Evolutionary conservation across 345 rosid genomes (phyloP), one percentile per base, ranked within the genome.

Genomic region (Pelargonium nanum): DNA sequence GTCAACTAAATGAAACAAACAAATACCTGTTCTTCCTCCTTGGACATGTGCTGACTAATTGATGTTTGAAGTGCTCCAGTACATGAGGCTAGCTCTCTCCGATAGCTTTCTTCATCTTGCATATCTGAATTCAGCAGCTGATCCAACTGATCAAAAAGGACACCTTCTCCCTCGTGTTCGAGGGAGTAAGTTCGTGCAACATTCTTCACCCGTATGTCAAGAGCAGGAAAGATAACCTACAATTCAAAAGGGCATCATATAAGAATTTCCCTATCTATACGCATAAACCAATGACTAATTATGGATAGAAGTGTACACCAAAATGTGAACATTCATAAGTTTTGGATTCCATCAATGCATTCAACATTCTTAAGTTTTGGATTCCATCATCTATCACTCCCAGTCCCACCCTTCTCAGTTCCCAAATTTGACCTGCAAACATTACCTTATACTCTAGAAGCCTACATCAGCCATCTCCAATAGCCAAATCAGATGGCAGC

Each of bases 21-120:
- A 68, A 6, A 30, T 67, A 90, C 97, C 93, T 91, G 97, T 17
- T 76, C 83, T 71, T 91, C 98, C 87, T 91, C 98, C 80, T 91
- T 91, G 58, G 84, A 81, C 98, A 91, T 83, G 70, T 91, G 98
- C 65, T 88, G 96, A 63, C 73, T 80, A 68, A 91, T 82, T 2
- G 91, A 88, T 68, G 92, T 83, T 67, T 74, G 89, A 67, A 91
- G 91, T 50, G 96, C 95, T 68, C 94, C 80, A 23, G 91, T 86
- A 62, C 96, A 65, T 60, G 89, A 78, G 57, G 92, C 89, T 66
- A 88, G 70, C 77, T 91, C 85, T 68, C 94, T 79, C 59, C 91
- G 65, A 20, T 76, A 78, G 73, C 61, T 80, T 63, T 84, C 94
- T 66, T 77, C 80, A 53, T 76, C 75, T 65, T 75, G 77, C 71